Conservation (phyloP, 495 filamentous ascomycete genomes). For the Halenospora varia region DNA sequence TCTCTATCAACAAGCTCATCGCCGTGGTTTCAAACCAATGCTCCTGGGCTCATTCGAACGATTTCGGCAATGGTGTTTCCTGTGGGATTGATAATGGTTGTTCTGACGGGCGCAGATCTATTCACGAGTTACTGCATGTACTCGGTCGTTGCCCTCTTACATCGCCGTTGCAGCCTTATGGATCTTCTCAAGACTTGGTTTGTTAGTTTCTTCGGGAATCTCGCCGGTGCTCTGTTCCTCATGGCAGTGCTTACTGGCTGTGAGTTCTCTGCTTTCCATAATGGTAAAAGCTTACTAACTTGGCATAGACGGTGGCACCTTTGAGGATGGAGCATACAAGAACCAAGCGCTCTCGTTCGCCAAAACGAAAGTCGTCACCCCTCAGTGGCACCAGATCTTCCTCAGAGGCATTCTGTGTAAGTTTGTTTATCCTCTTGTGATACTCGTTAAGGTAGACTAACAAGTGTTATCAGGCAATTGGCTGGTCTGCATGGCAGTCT, state of each 20-base stretch:
- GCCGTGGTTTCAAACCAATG: conserved; percentile 59
- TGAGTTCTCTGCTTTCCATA: conserved; percentile 26
- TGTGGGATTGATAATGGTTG: conserved; percentile 54
- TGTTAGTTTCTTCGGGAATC: conserved; percentile 56
- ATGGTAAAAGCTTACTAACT: neutral
- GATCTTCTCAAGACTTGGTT: conserved; percentile 52
- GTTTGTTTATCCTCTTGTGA: neutral
- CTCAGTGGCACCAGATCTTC: conserved; percentile 56
- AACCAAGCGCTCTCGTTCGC: conserved; percentile 47
- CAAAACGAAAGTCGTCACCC: conserved; percentile 50
- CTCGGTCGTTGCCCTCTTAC: conserved; percentile 50
- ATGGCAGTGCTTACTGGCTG: conserved; percentile 56
- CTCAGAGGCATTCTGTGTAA: conserved; percentile 53
- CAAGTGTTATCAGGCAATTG: conserved; percentile 55
- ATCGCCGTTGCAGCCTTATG: conserved; percentile 43
- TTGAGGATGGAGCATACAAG: conserved; percentile 47
- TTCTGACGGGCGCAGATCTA: conserved; percentile 56
- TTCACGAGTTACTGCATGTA: conserved; percentile 59
- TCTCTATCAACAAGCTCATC: conserved; percentile 47
- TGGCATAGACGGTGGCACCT: conserved; percentile 48
- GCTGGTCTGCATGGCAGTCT: conserved; percentile 59
- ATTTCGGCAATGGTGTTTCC: conserved; percentile 54
- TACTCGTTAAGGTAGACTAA: too few relatives aligned
- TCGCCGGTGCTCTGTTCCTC: conserved; percentile 56
- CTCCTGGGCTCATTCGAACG: conserved; percentile 53